Base-by-base conservation (phyloP, 108 stramenopile species). In the Pseudonitzschia multistriata region DNA sequence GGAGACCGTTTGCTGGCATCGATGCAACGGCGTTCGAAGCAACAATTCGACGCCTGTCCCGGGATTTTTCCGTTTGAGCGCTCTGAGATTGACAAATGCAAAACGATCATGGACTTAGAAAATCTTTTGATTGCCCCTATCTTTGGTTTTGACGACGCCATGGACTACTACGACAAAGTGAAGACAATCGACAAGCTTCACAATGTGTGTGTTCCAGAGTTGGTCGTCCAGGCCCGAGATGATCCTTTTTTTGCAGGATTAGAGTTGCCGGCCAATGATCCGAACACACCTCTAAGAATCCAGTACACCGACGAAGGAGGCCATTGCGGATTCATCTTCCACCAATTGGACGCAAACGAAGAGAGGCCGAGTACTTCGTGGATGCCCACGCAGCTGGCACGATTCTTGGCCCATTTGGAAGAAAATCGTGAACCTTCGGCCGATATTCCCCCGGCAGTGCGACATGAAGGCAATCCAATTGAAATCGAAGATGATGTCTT, bases 31-130 rank as follows among this genome's bases (percentile, higher is more conserved):
- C 62, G 59, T 57, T 74, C 88, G 62, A 84, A 90, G 31, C 4
- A 54, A 25, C 48, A 49, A 28, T 57, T 45, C 49, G 72, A 73
- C 22, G 5, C 3, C 6, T 21, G 64, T 19, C n/a, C 30, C 3
- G 62, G 49, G 0, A 10, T 39, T 39, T 87, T 85, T 55, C 62
- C 21, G 1, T 53, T 72, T 49, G 76, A 71, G 14, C 78, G 77
- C 59, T 42, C 45, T 11, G 85, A 86, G 37, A 48, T 66, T 40
- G 33, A 53, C 19, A 29, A 68, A 19, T 74, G 74, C 33, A 64
- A 66, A 17, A 85, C 87, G 15, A 86, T 94, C 49, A 76, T 81
- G 63, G 90, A 94, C 40, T 76, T 94, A 61, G 93, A 94, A 34
- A 67, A 87, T 76, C 79, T 83, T 0, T 80, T 84, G 27, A 78